A percentile compares a stretch with the other conserved stretches of the same genome.
These are phyloP conservation scores for Hyaloraphidium curvatum DNA, from an alignment of 192 early-diverging fungal genomes.

Conservation along the genomic window DNA sequence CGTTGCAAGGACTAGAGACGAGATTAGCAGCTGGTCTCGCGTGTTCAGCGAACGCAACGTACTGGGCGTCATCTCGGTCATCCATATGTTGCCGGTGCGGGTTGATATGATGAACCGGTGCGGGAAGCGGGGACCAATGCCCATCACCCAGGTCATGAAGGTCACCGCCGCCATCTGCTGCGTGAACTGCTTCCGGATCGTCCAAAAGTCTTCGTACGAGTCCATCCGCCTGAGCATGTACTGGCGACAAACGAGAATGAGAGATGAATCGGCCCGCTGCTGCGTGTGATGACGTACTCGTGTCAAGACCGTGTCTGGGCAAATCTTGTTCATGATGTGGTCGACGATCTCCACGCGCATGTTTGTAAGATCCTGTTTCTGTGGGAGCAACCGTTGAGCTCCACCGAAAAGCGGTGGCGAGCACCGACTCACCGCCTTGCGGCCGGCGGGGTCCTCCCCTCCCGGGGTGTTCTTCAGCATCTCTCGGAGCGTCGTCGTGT, in stretches of 20 bases:
- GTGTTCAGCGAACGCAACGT: constrained; percentile 3
- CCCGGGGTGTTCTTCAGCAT: constrained; percentile 15
- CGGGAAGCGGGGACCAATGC: constrained; percentile 69
- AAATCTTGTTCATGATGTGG: constrained; percentile 62
- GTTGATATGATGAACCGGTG: constrained; percentile 76
- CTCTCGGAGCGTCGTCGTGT: constrained; percentile 50
- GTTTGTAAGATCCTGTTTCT: constrained; percentile 46
- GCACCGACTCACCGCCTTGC: constrained; percentile 24
- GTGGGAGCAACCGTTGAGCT: constrained; percentile 7
- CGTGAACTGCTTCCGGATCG: constrained; percentile 85
- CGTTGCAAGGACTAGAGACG: not conserved
- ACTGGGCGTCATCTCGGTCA: constrained; percentile 68
- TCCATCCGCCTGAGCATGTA: constrained; percentile 51
- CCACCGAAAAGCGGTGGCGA: not conserved
- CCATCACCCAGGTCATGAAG: constrained; percentile 81
- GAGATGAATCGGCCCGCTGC: not conserved
- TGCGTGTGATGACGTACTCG: not conserved
- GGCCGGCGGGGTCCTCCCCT: constrained; percentile 11
- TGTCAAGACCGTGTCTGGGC: constrained; percentile 69
- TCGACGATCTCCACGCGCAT: constrained; percentile 74
- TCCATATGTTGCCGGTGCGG: constrained; percentile 68
- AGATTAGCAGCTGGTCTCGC: not conserved
- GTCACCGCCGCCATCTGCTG: constrained; percentile 69
- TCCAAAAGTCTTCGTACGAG: constrained; percentile 80
- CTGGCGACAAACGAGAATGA: constrained; percentile 14